Base-by-base conservation (phyloP, 345 rosid species). In the Adansonia digitata region DNA sequence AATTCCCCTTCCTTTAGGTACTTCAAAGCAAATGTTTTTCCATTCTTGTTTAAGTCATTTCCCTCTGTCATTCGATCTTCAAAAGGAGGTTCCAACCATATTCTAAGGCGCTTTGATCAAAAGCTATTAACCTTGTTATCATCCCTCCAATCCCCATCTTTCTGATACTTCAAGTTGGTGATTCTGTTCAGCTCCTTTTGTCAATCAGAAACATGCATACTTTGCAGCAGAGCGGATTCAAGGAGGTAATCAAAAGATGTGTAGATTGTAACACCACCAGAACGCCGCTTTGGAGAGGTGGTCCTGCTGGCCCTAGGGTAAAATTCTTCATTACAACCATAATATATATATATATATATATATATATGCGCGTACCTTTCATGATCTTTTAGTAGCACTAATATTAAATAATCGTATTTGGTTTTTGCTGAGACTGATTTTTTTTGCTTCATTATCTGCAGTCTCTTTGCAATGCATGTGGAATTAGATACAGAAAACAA, bases 391-490 rank as follows among this genome's bases (percentile, higher is more conserved):
- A 27, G 31, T 56, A 6, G 13, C 22, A 1, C 27, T 27, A 12
- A 40, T 9, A 14, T 7, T n/a, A 42, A 1, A 53, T 42, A 22
- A 0, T 12, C 11, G 17, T 48, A 5, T 62, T 20, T 56, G 56
- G 43, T 75, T 40, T n/a, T 7, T 59, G 40, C 10, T 75, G 37
- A 7, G 48, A 34, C 31, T 45, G 52, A 49, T 26, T 61, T 26
- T 20, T 71, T 52, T 53, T 12, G 29, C 4, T 67, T 4, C 5
- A 43, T 62, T 71, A 69, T 10, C 14, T 83, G 72, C 84, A 93
- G 98, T 87, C 98, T 1, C 79, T 91, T 71, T 93, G 98, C 53
- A 91, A 93, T 81, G 98, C 98, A 6, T 93, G 98, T 77, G 98
- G 98, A 83, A 93, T 93, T 77, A 91, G 91, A 72, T 78, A 86